A percentile compares a stretch with the other conserved stretches of the same genome.
phyloP scores from a whole-genome alignment of 345 rosid genomes.

The Boechera retrofracta region DNA sequence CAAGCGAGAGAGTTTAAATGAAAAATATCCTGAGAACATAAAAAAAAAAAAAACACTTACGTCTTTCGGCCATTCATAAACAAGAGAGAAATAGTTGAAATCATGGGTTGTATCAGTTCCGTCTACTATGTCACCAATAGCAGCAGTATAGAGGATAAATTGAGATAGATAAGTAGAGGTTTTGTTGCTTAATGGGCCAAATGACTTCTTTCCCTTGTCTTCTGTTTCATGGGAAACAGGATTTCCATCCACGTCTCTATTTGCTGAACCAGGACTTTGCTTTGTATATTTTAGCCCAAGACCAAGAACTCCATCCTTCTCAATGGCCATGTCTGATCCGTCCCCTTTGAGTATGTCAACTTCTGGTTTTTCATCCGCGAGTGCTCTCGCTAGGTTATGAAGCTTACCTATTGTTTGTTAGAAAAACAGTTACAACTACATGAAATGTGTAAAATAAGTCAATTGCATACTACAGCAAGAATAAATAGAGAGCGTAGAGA shows the following conservation, averaged over 20 bases:
- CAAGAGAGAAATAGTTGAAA: slow-evolving; percentile 94
- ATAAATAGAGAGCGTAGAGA: slow-evolving; percentile 8
- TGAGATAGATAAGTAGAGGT: slow-evolving; percentile 86
- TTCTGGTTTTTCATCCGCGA: slow-evolving; percentile 89
- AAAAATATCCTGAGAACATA: slow-evolving; percentile 29
- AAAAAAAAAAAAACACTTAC: slow-evolving; percentile 56
- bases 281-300: slow-evolving; percentile 75
- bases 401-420: slow-evolving; percentile 74
- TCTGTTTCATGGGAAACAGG: slow-evolving; percentile 63
- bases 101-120: slow-evolving; percentile 99
- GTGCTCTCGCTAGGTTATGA: slow-evolving; percentile 95
- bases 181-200: slow-evolving; percentile 81
- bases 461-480: slow-evolving; percentile 24
- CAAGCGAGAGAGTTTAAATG: slow-evolving; percentile 16
- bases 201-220: slow-evolving; percentile 77
- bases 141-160: slow-evolving; percentile 93
- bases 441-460: slow-evolving; percentile 17
- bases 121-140: slow-evolving; percentile 97
- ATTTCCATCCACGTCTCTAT: slow-evolving; percentile 56
- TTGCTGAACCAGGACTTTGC: slow-evolving; percentile 54
- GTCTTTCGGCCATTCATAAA: slow-evolving; percentile 98
- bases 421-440: slow-evolving; percentile 36
- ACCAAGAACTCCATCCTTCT: slow-evolving; percentile 86
- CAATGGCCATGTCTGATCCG: slow-evolving; percentile 55
- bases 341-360: slow-evolving; percentile 57